These are phyloP conservation scores for Acanthamoeba lenticulata DNA, from an alignment of 208 protist species.

Conservation along the genomic window DNA sequence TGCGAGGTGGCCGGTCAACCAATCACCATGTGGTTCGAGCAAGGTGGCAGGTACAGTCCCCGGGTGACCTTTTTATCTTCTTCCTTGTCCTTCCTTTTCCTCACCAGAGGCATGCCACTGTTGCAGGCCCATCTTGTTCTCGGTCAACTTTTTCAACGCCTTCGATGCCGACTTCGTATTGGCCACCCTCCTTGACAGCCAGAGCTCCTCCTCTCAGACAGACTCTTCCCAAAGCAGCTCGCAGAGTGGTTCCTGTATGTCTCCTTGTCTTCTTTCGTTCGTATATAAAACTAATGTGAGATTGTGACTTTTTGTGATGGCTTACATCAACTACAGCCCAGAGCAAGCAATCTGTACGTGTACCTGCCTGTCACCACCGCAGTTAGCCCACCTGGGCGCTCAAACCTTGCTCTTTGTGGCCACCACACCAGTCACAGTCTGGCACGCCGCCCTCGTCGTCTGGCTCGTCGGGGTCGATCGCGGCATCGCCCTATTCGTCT, in stretches of 20 bases:
- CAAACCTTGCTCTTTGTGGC: background rate
- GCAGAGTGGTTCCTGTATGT: background rate
- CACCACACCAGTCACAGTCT: background rate
- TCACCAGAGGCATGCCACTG: background rate
- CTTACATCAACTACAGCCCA: background rate
- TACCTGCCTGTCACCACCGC: background rate
- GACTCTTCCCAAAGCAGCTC: background rate
- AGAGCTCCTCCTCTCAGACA: background rate
- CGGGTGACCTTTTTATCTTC: too few relatives aligned
- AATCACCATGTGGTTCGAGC: background rate
- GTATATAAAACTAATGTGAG: background rate
- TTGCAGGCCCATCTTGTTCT: conserved; percentile 4
- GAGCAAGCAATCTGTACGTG: background rate
- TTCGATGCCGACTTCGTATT: conserved; percentile 31
- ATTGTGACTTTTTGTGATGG: background rate
- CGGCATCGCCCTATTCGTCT: background rate
- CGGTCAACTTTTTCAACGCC: conserved; percentile 17
- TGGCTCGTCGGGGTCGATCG: background rate
- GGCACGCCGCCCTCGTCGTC: background rate
- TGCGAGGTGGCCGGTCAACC: conserved; percentile 29
- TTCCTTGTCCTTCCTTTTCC: background rate
- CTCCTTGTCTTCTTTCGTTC: background rate
- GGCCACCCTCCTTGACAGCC: background rate
- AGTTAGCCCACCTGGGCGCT: background rate
- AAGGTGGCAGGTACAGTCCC: conserved; percentile 27